A percentile compares a stretch with the other conserved stretches of the same genome.
phyloP scores from a whole-genome alignment of 208 protist species.

The Leishmania martiniquensis region DNA sequence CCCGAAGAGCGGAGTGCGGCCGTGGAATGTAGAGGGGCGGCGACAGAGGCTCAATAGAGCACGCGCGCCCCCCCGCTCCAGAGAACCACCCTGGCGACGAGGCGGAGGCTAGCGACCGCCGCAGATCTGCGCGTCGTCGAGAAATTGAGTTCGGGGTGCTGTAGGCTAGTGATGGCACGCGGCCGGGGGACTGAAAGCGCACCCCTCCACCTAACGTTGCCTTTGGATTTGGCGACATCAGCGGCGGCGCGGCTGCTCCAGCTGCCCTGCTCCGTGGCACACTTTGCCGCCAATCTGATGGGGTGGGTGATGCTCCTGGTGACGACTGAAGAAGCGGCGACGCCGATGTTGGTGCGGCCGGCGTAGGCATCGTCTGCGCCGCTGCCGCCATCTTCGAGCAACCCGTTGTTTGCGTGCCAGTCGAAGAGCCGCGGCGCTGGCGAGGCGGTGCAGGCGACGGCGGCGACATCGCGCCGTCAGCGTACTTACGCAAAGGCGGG shows the following conservation, averaged over 20 bases:
- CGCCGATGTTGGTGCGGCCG: background rate
- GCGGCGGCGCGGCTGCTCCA: background rate
- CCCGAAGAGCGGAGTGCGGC: conserved; percentile 11
- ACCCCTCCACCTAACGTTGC: conserved; percentile 16
- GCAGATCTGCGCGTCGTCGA: conserved; percentile 11
- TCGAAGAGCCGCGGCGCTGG: conserved; percentile 19
- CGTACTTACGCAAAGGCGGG: conserved; percentile 9
- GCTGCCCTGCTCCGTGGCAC: background rate
- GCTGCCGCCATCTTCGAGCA: background rate
- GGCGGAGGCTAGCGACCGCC: conserved; percentile 6
- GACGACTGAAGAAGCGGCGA: background rate
- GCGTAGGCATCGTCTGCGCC: conserved; percentile 12
- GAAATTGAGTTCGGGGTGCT: conserved; percentile 27
- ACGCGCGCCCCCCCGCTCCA: background rate
- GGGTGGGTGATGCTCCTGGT: background rate
- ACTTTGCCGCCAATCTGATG: conserved; percentile 14
- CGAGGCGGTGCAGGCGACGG: conserved; percentile 7
- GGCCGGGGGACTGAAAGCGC: conserved; percentile 28
- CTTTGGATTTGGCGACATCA: conserved; percentile 7
- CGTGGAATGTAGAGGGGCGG: conserved; percentile 24
- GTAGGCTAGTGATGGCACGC: conserved; percentile 38
- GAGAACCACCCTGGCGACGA: background rate
- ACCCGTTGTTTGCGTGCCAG: conserved; percentile 34
- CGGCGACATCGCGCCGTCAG: conserved; percentile 5
- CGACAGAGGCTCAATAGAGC: conserved; percentile 13